phyloP scores from a whole-genome alignment of 257 asterid genomes.

The Coffea eugenioides region DNA sequence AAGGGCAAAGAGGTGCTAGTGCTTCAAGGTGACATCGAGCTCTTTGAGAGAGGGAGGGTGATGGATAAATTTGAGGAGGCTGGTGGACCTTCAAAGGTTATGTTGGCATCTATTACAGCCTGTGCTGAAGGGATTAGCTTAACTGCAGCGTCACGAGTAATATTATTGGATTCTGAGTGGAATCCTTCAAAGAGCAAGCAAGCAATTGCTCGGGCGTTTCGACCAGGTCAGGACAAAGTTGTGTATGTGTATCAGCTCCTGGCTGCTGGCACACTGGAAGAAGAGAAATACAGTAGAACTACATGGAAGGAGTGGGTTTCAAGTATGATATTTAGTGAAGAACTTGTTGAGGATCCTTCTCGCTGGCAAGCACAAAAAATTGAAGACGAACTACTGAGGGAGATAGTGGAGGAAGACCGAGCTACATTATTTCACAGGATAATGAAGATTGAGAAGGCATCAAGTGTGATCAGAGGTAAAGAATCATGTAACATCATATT shows the following conservation, averaged over 20 bases:
- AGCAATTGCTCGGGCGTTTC: conserved; percentile 87
- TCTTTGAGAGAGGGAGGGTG: conserved; percentile 83
- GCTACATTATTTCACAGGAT: conserved; percentile 78
- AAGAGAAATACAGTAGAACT: conserved; percentile 81
- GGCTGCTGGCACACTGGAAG: conserved; percentile 87
- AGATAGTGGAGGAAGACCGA: conserved; percentile 94
- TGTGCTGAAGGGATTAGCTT: conserved; percentile 96
- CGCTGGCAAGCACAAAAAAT: conserved; percentile 96
- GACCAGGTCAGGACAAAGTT: conserved; percentile 96
- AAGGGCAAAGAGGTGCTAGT: conserved; percentile 85
- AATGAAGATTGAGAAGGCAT: conserved; percentile 97
- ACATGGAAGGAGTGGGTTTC: conserved; percentile 99
- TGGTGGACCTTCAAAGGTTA: conserved; percentile 78
- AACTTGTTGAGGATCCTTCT: conserved; percentile 83
- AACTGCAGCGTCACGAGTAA: conserved; percentile 92
- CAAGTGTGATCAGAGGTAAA: conserved; percentile 73
- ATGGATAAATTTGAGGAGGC: conserved; percentile 94
- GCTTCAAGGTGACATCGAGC: conserved; percentile 96
- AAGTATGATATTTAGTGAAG: conserved; percentile 96
- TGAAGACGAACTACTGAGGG: conserved; percentile 85
- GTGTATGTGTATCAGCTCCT: conserved; percentile 89
- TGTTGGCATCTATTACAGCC: conserved; percentile 95
- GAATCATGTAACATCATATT: conserved; percentile 15
- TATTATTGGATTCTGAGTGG: conserved; percentile 93
- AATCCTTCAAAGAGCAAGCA: conserved; percentile 97